phyloP scores from a whole-genome alignment of 2,329 filamentous ascomycete species.

The Hirsutella thompsonii region DNA sequence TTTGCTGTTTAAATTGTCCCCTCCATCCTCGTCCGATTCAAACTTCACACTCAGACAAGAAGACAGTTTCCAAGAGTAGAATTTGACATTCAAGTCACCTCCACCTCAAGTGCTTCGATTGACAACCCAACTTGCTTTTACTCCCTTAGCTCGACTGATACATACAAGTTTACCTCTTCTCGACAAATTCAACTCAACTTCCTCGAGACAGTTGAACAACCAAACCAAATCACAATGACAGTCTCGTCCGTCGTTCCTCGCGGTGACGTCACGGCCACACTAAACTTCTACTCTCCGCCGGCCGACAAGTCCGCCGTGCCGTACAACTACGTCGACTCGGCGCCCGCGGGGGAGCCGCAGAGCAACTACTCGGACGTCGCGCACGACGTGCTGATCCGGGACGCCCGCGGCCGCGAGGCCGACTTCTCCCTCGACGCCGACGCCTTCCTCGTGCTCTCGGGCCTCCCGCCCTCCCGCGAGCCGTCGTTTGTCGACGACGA shows the following conservation, averaged over 20 bases:
- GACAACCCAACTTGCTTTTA: too few relatives aligned
- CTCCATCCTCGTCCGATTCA: too few relatives aligned
- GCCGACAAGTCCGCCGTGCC: constrained; percentile 41
- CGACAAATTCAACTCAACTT: too few relatives aligned
- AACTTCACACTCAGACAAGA: too few relatives aligned
- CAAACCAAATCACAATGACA: constrained; percentile 19
- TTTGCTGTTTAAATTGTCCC: too few relatives aligned
- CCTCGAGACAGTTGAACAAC: too few relatives aligned
- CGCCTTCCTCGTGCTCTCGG: constrained; percentile 56
- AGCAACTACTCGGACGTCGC: constrained; percentile 46
- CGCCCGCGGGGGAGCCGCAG: constrained; percentile 45
- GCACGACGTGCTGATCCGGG: constrained; percentile 47
- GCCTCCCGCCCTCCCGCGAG: constrained; percentile 37
- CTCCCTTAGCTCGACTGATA: too few relatives aligned
- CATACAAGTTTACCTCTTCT: too few relatives aligned
- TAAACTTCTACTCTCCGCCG: constrained; percentile 55
- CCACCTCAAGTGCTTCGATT: too few relatives aligned
- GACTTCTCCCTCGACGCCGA: constrained; percentile 57
- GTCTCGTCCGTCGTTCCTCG: constrained; percentile 30
- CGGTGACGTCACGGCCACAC: constrained; percentile 47
- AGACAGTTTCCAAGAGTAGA: too few relatives aligned
- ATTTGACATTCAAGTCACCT: too few relatives aligned
- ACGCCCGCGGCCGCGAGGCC: constrained; percentile 60
- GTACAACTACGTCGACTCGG: constrained; percentile 54
- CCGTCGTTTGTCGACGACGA: constrained; percentile 53